phyloP scores from a whole-genome alignment of 78 protist genomes.

The Tieghemostelium lacteum region DNA sequence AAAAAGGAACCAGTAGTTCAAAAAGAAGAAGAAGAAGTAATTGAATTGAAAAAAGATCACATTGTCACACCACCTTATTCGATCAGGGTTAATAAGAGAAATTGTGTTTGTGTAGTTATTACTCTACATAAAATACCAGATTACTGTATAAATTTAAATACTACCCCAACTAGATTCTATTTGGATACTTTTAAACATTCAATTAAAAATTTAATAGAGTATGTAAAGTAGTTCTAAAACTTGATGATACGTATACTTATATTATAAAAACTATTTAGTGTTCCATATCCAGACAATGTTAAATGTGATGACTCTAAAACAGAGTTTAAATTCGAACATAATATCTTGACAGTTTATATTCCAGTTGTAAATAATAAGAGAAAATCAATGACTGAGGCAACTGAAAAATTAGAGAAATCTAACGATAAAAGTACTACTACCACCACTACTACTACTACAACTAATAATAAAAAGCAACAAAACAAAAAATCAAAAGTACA shows the following conservation, averaged over 20 bases:
- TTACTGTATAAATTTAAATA: slow-evolving; percentile 25
- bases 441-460: not conserved
- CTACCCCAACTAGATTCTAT: slow-evolving; percentile 21
- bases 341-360: slow-evolving; percentile 42
- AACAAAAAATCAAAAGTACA: too few relatives aligned
- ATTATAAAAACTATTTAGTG: slow-evolving; percentile 26
- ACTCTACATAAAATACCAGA: slow-evolving; percentile 69
- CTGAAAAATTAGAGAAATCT: too few relatives aligned
- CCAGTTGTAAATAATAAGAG: slow-evolving; percentile 40
- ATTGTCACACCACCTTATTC: slow-evolving; percentile 33
- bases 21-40: not conserved
- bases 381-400: too few relatives aligned
- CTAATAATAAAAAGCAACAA: too few relatives aligned
- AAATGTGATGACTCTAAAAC: slow-evolving; percentile 22
- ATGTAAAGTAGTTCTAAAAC: not conserved
- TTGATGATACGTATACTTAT: not conserved
- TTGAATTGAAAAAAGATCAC: slow-evolving; percentile 2
- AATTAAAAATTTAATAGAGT: not conserved
- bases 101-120: slow-evolving; percentile 7
- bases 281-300: slow-evolving; percentile 30
- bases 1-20: not conserved
- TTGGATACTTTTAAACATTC: slow-evolving; percentile 48
- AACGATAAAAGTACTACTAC: too few relatives aligned
- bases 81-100: not conserved
- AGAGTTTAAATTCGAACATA: slow-evolving; percentile 22